Percentiles rank a stretch among this genome's conserved stretches.
phyloP scores from a whole-genome alignment of 805 yeast species.

The Candida anglica region DNA sequence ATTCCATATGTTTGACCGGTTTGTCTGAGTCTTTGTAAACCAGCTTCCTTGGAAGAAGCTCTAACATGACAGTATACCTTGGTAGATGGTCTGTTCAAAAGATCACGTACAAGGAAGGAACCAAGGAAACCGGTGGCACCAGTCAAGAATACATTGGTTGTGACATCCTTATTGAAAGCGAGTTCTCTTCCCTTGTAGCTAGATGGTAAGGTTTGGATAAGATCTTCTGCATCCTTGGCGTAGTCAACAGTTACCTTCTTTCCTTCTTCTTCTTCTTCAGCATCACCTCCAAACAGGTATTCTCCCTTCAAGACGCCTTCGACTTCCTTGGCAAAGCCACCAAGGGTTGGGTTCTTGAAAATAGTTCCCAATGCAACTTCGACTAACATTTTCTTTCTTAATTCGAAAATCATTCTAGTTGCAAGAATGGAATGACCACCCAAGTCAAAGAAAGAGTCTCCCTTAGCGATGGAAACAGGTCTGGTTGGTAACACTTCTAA shows the following conservation, averaged over 20 bases:
- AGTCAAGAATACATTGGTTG: conserved; percentile 73
- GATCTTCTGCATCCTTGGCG: conserved; percentile 67
- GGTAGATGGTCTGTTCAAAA: conserved; percentile 50
- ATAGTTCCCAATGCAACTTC: conserved; percentile 88
- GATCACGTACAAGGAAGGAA: conserved; percentile 76
- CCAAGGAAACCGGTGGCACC: conserved; percentile 98
- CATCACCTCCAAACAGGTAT: conserved; percentile 36
- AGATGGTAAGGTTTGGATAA: conserved; percentile 36
- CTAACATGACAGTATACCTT: conserved; percentile 87
- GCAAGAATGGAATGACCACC: conserved; percentile 99
- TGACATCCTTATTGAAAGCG: conserved; percentile 27
- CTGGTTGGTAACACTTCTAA: conserved; percentile 75
- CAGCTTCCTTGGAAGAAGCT: conserved; percentile 65
- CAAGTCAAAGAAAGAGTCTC: conserved; percentile 90
- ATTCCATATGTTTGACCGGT: conserved; percentile 81
- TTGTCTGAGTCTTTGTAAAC: conserved; percentile 68
- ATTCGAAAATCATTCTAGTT: conserved; percentile 91
- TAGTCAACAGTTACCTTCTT: conserved; percentile 37
- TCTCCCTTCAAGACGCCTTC: conserved; percentile 50
- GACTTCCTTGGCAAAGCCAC: conserved; percentile 71
- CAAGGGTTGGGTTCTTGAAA: conserved; percentile 84
- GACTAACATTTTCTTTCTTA: conserved; percentile 71
- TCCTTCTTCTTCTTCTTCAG: conserved; percentile 13
- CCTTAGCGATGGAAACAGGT: conserved; percentile 71
- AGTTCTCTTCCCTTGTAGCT: conserved; percentile 43